phyloP scores from a whole-genome alignment of 129 eudicot genomes.

The sunflower (Helianthus annuus) region DNA sequence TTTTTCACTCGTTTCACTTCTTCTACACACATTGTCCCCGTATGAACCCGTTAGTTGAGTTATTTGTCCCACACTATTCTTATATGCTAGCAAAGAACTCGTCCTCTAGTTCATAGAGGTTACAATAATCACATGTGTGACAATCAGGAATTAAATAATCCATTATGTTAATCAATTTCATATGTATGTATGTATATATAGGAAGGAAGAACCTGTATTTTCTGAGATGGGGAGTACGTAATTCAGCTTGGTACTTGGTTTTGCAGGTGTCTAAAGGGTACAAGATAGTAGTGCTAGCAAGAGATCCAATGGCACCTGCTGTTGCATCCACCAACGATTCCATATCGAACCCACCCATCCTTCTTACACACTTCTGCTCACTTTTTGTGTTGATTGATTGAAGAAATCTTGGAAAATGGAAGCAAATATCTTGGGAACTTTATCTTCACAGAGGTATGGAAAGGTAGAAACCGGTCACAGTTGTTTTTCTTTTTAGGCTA shows the following conservation, averaged over 20 bases:
- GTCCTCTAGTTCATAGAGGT: too few species aligned
- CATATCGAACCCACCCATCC: conserved; percentile 59
- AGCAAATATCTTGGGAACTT: conserved; percentile 3
- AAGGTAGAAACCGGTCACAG: too few species aligned
- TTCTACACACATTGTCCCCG: too few species aligned
- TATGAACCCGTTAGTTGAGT: too few species aligned
- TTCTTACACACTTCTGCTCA: background rate
- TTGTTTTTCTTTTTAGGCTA: too few species aligned
- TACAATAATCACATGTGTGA: background rate
- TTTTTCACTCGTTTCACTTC: too few species aligned
- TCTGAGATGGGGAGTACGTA: conserved; percentile 50
- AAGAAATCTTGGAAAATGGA: conserved; percentile 1
- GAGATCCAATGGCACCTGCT: conserved; percentile 89
- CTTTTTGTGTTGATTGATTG: conserved; percentile 8
- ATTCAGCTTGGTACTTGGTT: conserved; percentile 93
- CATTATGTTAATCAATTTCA: conserved; percentile 1
- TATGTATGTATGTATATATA: background rate
- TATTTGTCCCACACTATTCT: too few species aligned
- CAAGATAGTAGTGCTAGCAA: conserved; percentile 84
- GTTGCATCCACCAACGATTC: conserved; percentile 94
- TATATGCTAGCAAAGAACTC: too few species aligned
- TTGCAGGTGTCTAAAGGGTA: conserved; percentile 97
- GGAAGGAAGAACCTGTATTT: conserved; percentile 59
- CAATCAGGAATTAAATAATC: background rate
- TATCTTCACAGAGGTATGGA: conserved; percentile 17